Evolutionary conservation across 2,329 filamentous ascomycete genomes (phyloP).

Genomic region (Fusarium sp.): DNA sequence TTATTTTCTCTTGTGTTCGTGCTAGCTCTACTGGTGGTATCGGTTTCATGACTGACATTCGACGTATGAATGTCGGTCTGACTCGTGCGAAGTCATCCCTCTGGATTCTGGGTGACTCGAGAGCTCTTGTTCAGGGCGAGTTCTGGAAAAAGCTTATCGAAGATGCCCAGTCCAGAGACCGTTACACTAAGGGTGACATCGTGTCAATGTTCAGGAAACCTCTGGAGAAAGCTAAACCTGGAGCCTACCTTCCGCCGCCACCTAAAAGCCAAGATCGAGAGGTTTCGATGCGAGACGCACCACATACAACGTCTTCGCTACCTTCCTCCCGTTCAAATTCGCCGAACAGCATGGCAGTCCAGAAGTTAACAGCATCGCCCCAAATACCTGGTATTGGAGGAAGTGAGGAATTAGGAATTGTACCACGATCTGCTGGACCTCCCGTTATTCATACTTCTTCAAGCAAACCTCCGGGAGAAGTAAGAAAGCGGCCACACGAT

Average conservation of each 20-base stretch:
- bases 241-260: slow-evolving; percentile 34
- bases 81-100: slow-evolving; percentile 96
- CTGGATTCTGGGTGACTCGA: slow-evolving; percentile 94
- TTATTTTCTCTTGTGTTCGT: slow-evolving; percentile 98
- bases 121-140: slow-evolving; percentile 85
- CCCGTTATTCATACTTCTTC: slow-evolving; percentile 57
- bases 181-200: slow-evolving; percentile 78
- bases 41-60: slow-evolving; percentile 97
- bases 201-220: slow-evolving; percentile 61
- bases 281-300: slow-evolving; percentile 36
- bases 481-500: slow-evolving; percentile 60
- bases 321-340: slow-evolving; percentile 31
- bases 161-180: slow-evolving; percentile 78
- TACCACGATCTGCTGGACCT: slow-evolving; percentile 47
- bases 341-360: slow-evolving; percentile 5
- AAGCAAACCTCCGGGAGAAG: slow-evolving; percentile 36
- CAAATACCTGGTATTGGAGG: slow-evolving; percentile 38
- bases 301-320: slow-evolving; percentile 14
- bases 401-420: slow-evolving; percentile 22
- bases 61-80: slow-evolving; percentile 98
- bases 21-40: slow-evolving; percentile 93
- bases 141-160: slow-evolving; percentile 91
- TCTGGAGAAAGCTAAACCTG: slow-evolving; percentile 52
- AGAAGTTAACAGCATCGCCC: slow-evolving; percentile 12
- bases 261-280: slow-evolving; percentile 28